Percentiles rank a stretch among this genome's conserved stretches.
phyloP scores from a whole-genome alignment of 176 grass and related monocot genomes.

The Eragrostis curvula region DNA sequence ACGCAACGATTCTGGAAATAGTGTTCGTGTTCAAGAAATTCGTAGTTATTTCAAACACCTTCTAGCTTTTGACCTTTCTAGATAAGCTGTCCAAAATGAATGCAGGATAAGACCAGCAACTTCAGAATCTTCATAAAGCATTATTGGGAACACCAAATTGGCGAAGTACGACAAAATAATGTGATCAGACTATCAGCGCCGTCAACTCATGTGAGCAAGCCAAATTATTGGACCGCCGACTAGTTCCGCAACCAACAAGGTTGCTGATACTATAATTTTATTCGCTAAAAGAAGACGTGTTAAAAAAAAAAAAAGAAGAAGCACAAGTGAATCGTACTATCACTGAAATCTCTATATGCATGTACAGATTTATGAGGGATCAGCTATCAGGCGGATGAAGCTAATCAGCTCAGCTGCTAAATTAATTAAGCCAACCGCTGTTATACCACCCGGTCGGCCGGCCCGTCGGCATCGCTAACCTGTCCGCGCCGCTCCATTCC shows the following conservation, averaged over 20 bases:
- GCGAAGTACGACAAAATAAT: not conserved
- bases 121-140: not conserved
- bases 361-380: not conserved
- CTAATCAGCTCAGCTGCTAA: not conserved
- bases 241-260: not conserved
- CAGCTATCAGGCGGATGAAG: not conserved
- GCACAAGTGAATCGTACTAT: not conserved
- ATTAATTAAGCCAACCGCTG: not conserved
- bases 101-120: not conserved
- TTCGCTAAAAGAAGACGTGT: not conserved
- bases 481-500: slow-evolving; percentile 18
- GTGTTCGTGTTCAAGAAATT: too few relatives aligned
- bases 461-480: slow-evolving; percentile 16
- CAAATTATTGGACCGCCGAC: not conserved
- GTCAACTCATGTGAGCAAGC: not conserved
- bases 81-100: not conserved
- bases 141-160: not conserved
- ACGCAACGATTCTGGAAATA: too few relatives aligned
- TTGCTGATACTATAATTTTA: not conserved
- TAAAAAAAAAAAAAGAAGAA: too few relatives aligned
- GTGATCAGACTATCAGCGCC: not conserved
- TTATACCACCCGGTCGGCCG: not conserved
- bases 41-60: too few relatives aligned
- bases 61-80: not conserved
- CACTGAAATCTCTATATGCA: not conserved